A percentile compares a stretch with the other conserved stretches of the same genome.
These are phyloP conservation scores for Oryza brachyantha DNA, from an alignment of 176 grass and related monocot species.

Conservation along the genomic window DNA sequence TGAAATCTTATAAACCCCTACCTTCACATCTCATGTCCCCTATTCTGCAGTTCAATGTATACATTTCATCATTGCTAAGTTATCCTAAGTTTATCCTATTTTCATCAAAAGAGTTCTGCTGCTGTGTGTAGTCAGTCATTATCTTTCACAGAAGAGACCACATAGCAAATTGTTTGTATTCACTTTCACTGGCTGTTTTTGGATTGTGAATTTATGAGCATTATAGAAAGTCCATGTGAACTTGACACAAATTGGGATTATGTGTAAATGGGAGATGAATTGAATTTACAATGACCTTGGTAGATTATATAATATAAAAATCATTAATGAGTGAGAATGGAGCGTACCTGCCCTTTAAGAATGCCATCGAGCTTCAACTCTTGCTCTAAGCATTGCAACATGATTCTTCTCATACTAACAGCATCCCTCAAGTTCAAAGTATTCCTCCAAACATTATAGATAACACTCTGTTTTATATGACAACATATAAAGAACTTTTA, in stretches of 20 bases:
- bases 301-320: neutral
- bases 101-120: neutral
- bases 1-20: neutral
- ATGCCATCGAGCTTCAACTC: slow-evolving; percentile 56
- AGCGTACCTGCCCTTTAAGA: slow-evolving; percentile 78
- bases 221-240: neutral
- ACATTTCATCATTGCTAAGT: neutral
- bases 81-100: slow-evolving; percentile 7
- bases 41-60: slow-evolving; percentile 1
- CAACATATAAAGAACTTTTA: slow-evolving; percentile 26
- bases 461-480: slow-evolving; percentile 57
- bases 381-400: slow-evolving; percentile 49
- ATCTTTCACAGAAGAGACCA: neutral
- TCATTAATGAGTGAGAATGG: neutral
- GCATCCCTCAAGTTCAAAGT: slow-evolving; percentile 53
- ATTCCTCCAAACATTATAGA: slow-evolving; percentile 65
- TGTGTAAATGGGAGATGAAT: neutral
- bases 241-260: neutral
- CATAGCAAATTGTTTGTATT: neutral
- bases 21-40: neutral
- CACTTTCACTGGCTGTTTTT: too few species aligned
- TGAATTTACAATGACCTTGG: neutral
- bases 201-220: neutral
- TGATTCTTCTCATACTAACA: slow-evolving; percentile 64
- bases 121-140: neutral